Evolutionary conservation across 768 basidiomycete species (phyloP).

Genomic region (Tricholoma terreum): DNA sequence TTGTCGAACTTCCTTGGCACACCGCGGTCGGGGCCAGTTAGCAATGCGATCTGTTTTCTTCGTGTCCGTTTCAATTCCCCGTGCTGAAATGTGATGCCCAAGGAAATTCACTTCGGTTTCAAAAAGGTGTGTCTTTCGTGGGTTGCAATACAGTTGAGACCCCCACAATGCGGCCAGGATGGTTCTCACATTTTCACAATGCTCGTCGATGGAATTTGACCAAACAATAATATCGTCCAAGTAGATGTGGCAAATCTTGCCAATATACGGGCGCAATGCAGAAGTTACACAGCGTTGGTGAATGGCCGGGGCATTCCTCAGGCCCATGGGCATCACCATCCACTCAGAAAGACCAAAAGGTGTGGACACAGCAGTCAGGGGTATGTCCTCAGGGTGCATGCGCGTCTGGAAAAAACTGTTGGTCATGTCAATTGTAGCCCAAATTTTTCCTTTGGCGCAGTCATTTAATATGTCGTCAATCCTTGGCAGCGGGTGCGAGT

Average conservation of each 20-base stretch:
- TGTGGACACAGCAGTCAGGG: no score
- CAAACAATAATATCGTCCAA: not conserved
- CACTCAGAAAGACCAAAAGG: no score
- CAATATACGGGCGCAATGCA: not conserved
- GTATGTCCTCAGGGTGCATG: not conserved
- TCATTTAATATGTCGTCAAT: no score
- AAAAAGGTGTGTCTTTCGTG: not conserved
- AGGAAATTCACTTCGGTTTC: not conserved
- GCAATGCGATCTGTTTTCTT: not conserved
- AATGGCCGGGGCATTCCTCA: not conserved
- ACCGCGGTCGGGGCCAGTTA: not conserved
- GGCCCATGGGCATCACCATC: not conserved
- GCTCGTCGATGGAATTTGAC: not conserved
- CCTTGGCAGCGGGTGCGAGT: no score
- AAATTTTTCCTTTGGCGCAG: no score
- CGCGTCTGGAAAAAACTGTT: not conserved
- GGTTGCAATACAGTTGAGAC: not conserved
- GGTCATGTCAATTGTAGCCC: not conserved
- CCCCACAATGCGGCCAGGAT: not conserved
- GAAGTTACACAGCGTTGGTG: not conserved
- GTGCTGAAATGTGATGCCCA: not conserved
- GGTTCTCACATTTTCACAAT: not conserved
- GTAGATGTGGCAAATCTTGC: conserved; percentile 1
- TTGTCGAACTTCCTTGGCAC: not conserved
- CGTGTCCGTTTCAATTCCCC: not conserved